Evolutionary conservation across 306 rosid genomes (phyloP), one percentile per base, ranked within the genome.

Genomic region (Rubus parviflorus): DNA sequence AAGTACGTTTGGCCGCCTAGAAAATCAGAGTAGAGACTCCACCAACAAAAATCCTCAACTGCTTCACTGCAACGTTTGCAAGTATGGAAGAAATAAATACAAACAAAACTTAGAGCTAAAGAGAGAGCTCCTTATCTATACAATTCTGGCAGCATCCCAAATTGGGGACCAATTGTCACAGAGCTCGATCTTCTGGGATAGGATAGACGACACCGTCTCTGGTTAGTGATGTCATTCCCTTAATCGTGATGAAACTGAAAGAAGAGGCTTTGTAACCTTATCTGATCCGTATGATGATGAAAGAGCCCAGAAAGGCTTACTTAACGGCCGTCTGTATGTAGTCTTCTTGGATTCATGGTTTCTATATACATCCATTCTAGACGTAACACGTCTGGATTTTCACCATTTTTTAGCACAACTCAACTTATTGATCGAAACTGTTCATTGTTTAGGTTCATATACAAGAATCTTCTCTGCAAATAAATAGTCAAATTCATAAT

Each of bases 171-270:
- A 61, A 14, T 14, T 61, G 15, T 61, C 42, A 30, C 42, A 14
- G 14, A 61, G 43, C 42, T 2, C 7, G 8, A 61, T 61, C 67
- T 4, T 10, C 10, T 10, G 9, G 67, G 41, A 61, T 61, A 61
- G 49, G 53, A 6, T 16, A 12, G 53, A 70, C 11, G 19, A 25
- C 52, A 38, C 3, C 62, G 76, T 37, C 30, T 40, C 30, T 75
- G 48, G n/a, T 47, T 2, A 2, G 13, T 79, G 81, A 79, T 64
- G 56, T 37, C 68, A 25, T 70, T 42, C 35, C 51, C 20, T 8
- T 42, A 10, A 9, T 10, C 15, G 35, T 10, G 7, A 60, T 23
- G 19, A 60, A 23, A 60, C 41, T 13, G 66, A 60, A 60, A 60
- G 7, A 23, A 22, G 38, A 9, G 65, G 14, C 3, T 61, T 13